These are phyloP conservation scores for Verticillium dahliae DNA, from an alignment of 2,329 filamentous ascomycete genomes.

Conservation along the genomic window DNA sequence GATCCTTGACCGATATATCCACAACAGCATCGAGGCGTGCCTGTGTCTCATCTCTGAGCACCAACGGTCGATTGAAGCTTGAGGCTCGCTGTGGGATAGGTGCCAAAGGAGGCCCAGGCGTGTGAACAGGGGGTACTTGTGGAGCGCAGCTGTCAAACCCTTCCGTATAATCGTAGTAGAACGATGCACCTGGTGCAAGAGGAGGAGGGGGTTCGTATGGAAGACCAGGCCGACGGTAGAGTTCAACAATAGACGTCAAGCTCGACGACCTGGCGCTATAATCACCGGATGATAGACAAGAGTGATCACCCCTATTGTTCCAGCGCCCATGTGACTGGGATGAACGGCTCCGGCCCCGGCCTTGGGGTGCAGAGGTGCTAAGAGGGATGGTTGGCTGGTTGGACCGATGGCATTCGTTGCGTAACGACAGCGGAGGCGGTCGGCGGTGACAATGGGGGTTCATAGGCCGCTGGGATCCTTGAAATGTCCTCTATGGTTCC, in stretches of 20 bases:
- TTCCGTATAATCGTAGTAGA: slow-evolving; percentile 49
- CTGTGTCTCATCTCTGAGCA: slow-evolving; percentile 17
- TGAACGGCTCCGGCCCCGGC: slow-evolving; percentile 6
- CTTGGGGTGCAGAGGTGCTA: slow-evolving; percentile 11
- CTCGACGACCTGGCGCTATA: slow-evolving; percentile 37
- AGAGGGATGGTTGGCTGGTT: slow-evolving; percentile 27
- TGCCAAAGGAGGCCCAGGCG: slow-evolving; percentile 17
- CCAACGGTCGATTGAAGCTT: slow-evolving; percentile 15
- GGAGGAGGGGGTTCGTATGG: slow-evolving; percentile 18
- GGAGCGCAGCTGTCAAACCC: slow-evolving; percentile 32
- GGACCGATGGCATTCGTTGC: slow-evolving; percentile 32
- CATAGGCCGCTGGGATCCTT: slow-evolving; percentile 32
- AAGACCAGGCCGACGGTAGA: slow-evolving; percentile 29
- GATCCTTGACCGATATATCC: slow-evolving; percentile 10
- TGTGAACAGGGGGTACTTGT: neutral
- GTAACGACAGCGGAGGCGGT: slow-evolving; percentile 29
- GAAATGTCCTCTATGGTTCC: slow-evolving; percentile 34
- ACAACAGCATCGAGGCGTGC: slow-evolving; percentile 9
- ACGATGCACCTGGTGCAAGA: slow-evolving; percentile 24
- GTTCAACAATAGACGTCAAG: slow-evolving; percentile 42
- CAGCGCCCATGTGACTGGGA: neutral
- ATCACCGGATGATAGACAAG: slow-evolving; percentile 23
- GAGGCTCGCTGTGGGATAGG: slow-evolving; percentile 22
- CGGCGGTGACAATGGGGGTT: slow-evolving; percentile 27
- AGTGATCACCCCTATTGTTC: neutral